phyloP scores from a whole-genome alignment of 345 rosid species.

The Litchi chinensis region DNA sequence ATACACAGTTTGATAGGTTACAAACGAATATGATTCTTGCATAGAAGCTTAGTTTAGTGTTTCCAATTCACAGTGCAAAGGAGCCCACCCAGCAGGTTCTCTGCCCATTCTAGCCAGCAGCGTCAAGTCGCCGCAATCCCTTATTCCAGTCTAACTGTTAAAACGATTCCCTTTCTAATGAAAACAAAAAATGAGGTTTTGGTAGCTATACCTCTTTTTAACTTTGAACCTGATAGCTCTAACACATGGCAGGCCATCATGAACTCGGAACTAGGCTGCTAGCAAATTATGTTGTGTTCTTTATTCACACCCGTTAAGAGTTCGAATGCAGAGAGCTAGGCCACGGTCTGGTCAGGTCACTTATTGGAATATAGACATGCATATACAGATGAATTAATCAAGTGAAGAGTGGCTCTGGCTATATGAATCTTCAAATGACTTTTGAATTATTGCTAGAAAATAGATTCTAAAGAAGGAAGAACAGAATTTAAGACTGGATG shows the following conservation, averaged over 20 bases:
- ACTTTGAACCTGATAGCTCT: not conserved
- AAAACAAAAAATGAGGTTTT: slow-evolving; percentile 5
- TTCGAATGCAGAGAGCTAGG: slow-evolving; percentile 6
- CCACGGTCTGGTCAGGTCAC: slow-evolving; percentile 4
- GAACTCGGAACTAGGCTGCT: not conserved
- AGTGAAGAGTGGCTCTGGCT: slow-evolving; percentile 25
- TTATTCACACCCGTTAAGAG: slow-evolving; percentile 8
- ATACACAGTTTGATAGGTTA: not conserved
- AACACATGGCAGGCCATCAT: slow-evolving; percentile 4
- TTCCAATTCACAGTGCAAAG: not conserved
- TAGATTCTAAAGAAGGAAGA: slow-evolving; percentile 43
- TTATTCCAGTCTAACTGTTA: slow-evolving; percentile 23
- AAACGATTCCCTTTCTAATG: slow-evolving; percentile 34
- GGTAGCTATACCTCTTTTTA: not conserved
- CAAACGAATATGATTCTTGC: slow-evolving; percentile 21
- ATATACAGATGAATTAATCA: slow-evolving; percentile 23
- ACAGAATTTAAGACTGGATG: slow-evolving; percentile 49
- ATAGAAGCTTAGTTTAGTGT: slow-evolving; percentile 11
- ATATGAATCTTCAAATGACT: slow-evolving; percentile 56
- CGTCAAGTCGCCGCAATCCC: slow-evolving; percentile 68
- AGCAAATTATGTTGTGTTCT: slow-evolving; percentile 16
- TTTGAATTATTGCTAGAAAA: slow-evolving; percentile 72
- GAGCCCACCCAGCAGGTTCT: slow-evolving; percentile 14
- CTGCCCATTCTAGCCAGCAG: slow-evolving; percentile 18
- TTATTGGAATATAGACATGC: slow-evolving; percentile 32